phyloP scores from a whole-genome alignment of 352 stramenopile species.

The Pythium brassicae region DNA sequence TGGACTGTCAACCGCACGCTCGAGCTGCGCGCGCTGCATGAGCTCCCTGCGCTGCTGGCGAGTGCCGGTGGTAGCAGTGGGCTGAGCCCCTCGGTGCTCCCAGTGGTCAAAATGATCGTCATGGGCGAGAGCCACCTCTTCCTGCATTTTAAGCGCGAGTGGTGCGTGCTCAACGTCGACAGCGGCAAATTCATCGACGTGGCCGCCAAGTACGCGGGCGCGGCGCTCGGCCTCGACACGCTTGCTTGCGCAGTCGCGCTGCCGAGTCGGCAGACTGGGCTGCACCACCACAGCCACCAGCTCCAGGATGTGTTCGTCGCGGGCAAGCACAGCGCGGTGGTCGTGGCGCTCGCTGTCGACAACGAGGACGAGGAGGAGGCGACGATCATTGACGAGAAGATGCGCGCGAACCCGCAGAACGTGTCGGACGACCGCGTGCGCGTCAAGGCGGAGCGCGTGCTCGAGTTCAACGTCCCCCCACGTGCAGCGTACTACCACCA shows the following conservation, averaged over 20 bases:
- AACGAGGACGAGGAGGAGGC: slow-evolving; percentile 14
- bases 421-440: slow-evolving; percentile 34
- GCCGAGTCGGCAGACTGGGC: slow-evolving; percentile 25
- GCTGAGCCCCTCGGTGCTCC: slow-evolving; percentile 17
- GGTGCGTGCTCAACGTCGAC: slow-evolving; percentile 60
- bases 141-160: slow-evolving; percentile 58
- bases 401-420: slow-evolving; percentile 23
- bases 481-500: slow-evolving; percentile 50
- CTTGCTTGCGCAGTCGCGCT: slow-evolving; percentile 36
- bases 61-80: slow-evolving; percentile 5
- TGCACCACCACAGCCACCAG: slow-evolving; percentile 22
- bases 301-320: slow-evolving; percentile 53
- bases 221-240: slow-evolving; percentile 26
- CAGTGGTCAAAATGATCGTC: slow-evolving; percentile 51
- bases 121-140: slow-evolving; percentile 67
- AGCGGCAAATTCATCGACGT: slow-evolving; percentile 42
- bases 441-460: slow-evolving; percentile 39
- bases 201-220: slow-evolving; percentile 12
- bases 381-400: slow-evolving; percentile 12
- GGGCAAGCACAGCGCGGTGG: slow-evolving; percentile 42
- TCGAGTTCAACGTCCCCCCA: slow-evolving; percentile 46
- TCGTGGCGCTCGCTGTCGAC: slow-evolving; percentile 37
- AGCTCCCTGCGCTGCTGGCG: slow-evolving; percentile 28
- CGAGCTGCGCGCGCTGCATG: slow-evolving; percentile 50
- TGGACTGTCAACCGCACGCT: slow-evolving; percentile 57